A percentile compares a stretch with the other conserved stretches of the same genome.
phyloP scores from a whole-genome alignment of 257 asterid genomes.

The Galeopsis tetrahit region DNA sequence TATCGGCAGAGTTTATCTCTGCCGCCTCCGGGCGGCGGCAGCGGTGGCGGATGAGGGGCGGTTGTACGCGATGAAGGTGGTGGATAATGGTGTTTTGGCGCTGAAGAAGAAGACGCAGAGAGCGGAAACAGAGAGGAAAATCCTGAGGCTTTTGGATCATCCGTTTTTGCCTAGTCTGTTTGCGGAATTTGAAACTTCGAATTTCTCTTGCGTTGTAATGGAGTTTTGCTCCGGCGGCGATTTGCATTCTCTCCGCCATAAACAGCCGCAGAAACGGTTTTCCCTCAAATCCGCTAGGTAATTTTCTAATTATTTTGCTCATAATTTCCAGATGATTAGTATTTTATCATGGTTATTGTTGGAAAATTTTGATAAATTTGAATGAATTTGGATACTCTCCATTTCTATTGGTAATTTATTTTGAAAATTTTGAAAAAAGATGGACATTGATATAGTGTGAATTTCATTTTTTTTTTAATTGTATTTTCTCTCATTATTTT shows the following conservation, averaged over 20 bases:
- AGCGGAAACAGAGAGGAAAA: conserved; percentile 83
- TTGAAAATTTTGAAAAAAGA: no score
- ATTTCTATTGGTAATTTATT: no score
- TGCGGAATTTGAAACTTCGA: conserved; percentile 78
- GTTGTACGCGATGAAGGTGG: conserved; percentile 85
- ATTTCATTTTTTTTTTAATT: no score
- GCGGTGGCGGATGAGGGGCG: conserved; percentile 41
- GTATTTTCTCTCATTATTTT: no score
- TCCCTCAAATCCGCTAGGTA: conserved; percentile 75
- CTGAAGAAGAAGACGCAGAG: conserved; percentile 72
- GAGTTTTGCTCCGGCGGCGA: conserved; percentile 86
- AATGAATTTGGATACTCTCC: no score
- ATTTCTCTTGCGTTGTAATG: conserved; percentile 80
- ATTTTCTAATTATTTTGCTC: no score
- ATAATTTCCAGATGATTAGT: no score
- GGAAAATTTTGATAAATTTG: no score
- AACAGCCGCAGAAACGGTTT: conserved; percentile 76
- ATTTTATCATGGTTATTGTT: no score
- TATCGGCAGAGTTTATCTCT: conserved; percentile 78
- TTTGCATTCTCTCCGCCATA: conserved; percentile 73
- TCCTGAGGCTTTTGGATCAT: conserved; percentile 72
- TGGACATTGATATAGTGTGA: no score
- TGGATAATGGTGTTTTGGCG: conserved; percentile 69
- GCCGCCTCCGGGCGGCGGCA: conserved; percentile 49
- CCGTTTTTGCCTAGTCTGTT: conserved; percentile 76